Evolutionary conservation across 371 early-diverging fungal genomes (phyloP).

Genomic region (Syncephalastrum monosporum): DNA sequence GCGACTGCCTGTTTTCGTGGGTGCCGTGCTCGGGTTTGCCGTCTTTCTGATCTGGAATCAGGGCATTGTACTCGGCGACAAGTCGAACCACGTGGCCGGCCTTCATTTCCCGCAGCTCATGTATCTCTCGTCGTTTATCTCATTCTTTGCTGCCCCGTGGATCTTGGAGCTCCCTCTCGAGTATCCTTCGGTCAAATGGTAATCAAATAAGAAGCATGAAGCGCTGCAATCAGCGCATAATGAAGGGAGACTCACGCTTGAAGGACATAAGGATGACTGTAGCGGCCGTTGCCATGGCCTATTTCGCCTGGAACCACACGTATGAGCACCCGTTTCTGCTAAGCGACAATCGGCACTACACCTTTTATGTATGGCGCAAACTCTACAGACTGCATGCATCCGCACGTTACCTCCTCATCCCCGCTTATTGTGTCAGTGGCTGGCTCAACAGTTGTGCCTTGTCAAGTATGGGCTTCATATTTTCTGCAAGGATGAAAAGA

Average conservation of each 20-base stretch:
- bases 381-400: constrained; percentile 59
- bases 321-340: constrained; percentile 92
- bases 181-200: not conserved
- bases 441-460: constrained; percentile 34
- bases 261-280: too few relatives aligned
- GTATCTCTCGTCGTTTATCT: constrained; percentile 78
- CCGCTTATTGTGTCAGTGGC: constrained; percentile 60
- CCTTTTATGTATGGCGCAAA: constrained; percentile 92
- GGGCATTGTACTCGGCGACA: constrained; percentile 91
- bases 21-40: constrained; percentile 52
- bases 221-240: too few relatives aligned
- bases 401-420: constrained; percentile 64
- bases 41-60: constrained; percentile 77
- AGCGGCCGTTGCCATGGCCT: constrained; percentile 10
- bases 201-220: too few relatives aligned
- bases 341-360: constrained; percentile 94
- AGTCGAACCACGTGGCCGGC: constrained; percentile 79
- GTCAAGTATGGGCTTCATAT: too few relatives aligned
- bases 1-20: constrained; percentile 30
- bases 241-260: too few relatives aligned
- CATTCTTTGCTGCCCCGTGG: constrained; percentile 42
- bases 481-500: not conserved
- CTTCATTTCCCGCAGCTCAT: constrained; percentile 86
- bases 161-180: constrained; percentile 8
- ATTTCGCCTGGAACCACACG: constrained; percentile 58